Evolutionary conservation across 78 protist species (phyloP).

Genomic region (Dictyostelium intermedium): DNA sequence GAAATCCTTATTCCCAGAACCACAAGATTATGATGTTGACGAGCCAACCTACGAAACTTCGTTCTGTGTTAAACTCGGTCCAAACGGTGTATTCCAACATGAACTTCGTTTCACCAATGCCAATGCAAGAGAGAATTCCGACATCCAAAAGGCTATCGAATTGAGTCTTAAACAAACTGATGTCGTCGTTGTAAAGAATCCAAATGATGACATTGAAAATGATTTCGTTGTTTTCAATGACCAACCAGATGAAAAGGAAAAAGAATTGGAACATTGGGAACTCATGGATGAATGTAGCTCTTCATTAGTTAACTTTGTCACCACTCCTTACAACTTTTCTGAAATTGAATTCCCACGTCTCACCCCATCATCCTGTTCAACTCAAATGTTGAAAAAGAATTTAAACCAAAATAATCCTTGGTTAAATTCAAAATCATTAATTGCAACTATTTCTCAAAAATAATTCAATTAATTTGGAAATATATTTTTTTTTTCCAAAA

Average conservation of each 20-base stretch:
- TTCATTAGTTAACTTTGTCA: slow-evolving; percentile 24
- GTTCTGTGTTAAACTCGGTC: not conserved
- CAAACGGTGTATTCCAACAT: slow-evolving; percentile 37
- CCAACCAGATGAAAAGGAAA: not conserved
- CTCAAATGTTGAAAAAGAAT: not conserved
- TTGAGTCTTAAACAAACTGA: slow-evolving; percentile 14
- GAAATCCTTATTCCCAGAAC: slow-evolving; percentile 11
- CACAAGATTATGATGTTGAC: slow-evolving; percentile 40
- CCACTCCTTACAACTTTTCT: slow-evolving; percentile 36
- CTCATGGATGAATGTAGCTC: slow-evolving; percentile 50
- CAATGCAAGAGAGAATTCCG: slow-evolving; percentile 3
- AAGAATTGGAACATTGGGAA: slow-evolving; percentile 60
- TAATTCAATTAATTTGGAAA: not conserved
- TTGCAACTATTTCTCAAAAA: not conserved
- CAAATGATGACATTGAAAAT: slow-evolving; percentile 35
- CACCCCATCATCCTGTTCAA: not conserved
- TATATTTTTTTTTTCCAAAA: not conserved
- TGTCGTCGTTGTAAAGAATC: not conserved
- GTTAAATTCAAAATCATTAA: slow-evolving; percentile 5
- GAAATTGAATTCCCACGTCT: slow-evolving; percentile 51
- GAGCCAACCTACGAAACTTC: not conserved
- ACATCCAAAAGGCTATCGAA: slow-evolving; percentile 65
- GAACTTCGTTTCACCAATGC: slow-evolving; percentile 9
- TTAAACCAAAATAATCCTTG: not conserved
- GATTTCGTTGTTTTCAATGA: slow-evolving; percentile 39